Base-by-base conservation (phyloP, 352 stramenopile genomes). In the Salisapilia sapeloensis region DNA sequence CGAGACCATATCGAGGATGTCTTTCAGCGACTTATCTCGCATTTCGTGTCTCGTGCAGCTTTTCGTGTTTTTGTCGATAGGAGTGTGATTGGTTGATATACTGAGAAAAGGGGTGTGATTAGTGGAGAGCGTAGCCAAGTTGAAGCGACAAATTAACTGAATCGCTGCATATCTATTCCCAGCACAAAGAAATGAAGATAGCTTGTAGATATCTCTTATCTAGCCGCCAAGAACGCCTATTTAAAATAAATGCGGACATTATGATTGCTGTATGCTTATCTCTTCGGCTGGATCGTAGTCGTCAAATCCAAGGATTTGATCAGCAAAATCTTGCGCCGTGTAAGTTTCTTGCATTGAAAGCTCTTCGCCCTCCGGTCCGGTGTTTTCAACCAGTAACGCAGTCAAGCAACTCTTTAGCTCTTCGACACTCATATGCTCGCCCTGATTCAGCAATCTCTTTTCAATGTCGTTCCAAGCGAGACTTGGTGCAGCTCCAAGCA, bases 301-400 rank as follows among this genome's bases (percentile, higher is more conserved):
- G 36, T 92, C 79, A 46, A 94, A 93, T 11, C 81, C 81, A 2
- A 94, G 52, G 0, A 94, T 56, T 24, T 92, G 79, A 40, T 86
- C 64, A 1, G 64, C 72, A 34, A 94, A 93, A 15, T 29, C 69
- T 15, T 70, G 33, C 10, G 69, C 58, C 3, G 65, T 63, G 39
- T 82, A 82, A 7, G 59, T 37, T 26, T 41, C 6, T 24, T 69
- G 62, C 59, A 79, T 62, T 1, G 26, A 17, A 2, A 48, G 36
- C 4, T 46, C 25, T 4, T 42, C 16, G 1, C 27, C 24, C 4
- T 53, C 22, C 22, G 26, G 15, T 0, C 17, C 48, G 11, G 56
- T 51, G 0, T 59, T 50, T 15, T 53, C 59, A 4, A 75, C 47
- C 3, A 85, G 40, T 14, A 94, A 46, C 19, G 72, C 75, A 17